phyloP scores from a whole-genome alignment of 2,329 filamentous ascomycete genomes.

The Cladophialophora psammophila region DNA sequence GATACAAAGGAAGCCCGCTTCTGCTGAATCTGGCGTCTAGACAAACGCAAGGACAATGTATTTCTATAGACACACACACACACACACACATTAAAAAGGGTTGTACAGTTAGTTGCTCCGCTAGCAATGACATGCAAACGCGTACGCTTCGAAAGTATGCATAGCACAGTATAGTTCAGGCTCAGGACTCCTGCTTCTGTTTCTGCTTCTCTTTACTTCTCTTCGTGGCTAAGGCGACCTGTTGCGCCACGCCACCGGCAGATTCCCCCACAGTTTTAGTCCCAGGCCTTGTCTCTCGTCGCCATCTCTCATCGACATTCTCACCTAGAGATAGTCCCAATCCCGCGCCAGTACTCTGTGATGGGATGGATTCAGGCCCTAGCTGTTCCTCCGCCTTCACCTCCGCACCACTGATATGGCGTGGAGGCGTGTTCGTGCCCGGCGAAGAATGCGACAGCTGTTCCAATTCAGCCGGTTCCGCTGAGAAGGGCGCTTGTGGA shows the following conservation, averaged over 20 bases:
- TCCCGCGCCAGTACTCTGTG: conserved; percentile 14
- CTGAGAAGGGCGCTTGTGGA: conserved; percentile 24
- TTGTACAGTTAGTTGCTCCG: background rate
- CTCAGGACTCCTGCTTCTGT: background rate
- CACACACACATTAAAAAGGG: background rate
- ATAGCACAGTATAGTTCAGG: background rate
- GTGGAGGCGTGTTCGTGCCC: conserved; percentile 10
- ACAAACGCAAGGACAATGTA: background rate
- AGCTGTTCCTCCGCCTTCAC: background rate
- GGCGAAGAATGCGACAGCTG: conserved; percentile 25
- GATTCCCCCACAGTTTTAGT: background rate
- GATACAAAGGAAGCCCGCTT: no score
- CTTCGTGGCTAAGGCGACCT: conserved; percentile 22
- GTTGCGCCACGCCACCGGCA: conserved; percentile 20
- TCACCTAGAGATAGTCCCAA: conserved; percentile 25
- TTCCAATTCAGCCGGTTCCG: conserved; percentile 34
- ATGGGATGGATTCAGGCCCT: conserved; percentile 21
- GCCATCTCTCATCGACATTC: conserved; percentile 14
- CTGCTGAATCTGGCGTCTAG: no score
- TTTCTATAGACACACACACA: background rate
- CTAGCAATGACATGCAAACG: background rate
- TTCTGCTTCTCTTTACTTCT: conserved; percentile 26
- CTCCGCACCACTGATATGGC: background rate
- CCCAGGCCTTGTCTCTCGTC: conserved; percentile 5
- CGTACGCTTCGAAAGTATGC: background rate